phyloP scores from a whole-genome alignment of 495 filamentous ascomycete genomes.

The Rostrohypoxylon terebratum region DNA sequence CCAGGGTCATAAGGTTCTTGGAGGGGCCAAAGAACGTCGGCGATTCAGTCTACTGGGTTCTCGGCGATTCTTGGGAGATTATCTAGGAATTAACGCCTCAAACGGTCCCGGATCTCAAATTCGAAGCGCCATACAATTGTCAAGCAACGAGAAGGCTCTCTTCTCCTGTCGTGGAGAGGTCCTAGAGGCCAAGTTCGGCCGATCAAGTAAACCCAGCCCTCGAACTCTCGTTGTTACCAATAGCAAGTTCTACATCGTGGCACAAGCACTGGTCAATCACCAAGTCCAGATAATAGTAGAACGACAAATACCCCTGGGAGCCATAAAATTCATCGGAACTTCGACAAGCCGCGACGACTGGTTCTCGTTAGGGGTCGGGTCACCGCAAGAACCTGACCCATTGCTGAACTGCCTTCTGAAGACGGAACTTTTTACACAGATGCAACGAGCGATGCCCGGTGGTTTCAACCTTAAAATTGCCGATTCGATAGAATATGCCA shows the following conservation, averaged over 20 bases:
- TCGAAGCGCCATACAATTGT: slow-evolving; percentile 71
- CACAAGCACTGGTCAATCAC: slow-evolving; percentile 83
- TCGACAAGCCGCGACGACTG: slow-evolving; percentile 92
- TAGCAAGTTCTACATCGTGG: slow-evolving; percentile 86
- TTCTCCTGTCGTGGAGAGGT: slow-evolving; percentile 94
- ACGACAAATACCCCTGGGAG: slow-evolving; percentile 80
- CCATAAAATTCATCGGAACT: slow-evolving; percentile 84
- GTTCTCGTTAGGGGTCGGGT: slow-evolving; percentile 92
- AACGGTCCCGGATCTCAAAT: slow-evolving; percentile 87
- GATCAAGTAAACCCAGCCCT: slow-evolving; percentile 91
- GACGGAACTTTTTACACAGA: slow-evolving; percentile 95
- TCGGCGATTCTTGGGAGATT: slow-evolving; percentile 93
- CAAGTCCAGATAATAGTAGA: slow-evolving; percentile 85
- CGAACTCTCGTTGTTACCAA: slow-evolving; percentile 87
- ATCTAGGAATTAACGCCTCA: slow-evolving; percentile 84
- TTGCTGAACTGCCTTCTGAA: slow-evolving; percentile 94
- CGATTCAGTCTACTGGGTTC: slow-evolving; percentile 91
- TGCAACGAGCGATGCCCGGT: slow-evolving; percentile 78
- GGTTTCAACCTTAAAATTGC: slow-evolving; percentile 84
- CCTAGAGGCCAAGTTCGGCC: slow-evolving; percentile 91
- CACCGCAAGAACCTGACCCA: slow-evolving; percentile 89
- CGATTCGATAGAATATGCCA: slow-evolving; percentile 91
- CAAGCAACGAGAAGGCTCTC: slow-evolving; percentile 75
- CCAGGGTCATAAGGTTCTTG: slow-evolving; percentile 85
- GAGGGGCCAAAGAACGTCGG: slow-evolving; percentile 88